Evolutionary conservation across 305 asterid species (phyloP).

Genomic region (Rubia tinctorum): DNA sequence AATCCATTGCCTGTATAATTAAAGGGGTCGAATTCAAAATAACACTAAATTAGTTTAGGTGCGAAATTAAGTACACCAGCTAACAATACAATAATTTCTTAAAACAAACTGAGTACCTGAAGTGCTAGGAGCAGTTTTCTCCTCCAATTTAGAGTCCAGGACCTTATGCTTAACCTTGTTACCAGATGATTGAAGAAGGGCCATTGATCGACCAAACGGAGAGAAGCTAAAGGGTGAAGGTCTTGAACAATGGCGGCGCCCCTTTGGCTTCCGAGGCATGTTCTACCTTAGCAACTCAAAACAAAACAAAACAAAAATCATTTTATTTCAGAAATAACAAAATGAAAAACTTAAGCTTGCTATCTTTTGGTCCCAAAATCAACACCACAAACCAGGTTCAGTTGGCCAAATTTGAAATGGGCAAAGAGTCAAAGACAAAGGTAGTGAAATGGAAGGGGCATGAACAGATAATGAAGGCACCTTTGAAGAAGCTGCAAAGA

Average conservation of each 20-base stretch:
- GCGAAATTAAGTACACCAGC: conserved; percentile 11
- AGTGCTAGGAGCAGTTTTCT: conserved; percentile 28
- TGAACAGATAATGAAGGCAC: too few species aligned
- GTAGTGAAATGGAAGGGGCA: not conserved
- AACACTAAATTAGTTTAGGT: not conserved
- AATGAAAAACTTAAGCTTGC: not conserved
- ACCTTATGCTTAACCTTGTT: conserved; percentile 33
- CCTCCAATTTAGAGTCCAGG: conserved; percentile 26
- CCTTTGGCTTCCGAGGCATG: conserved; percentile 55
- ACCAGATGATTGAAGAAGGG: conserved; percentile 34
- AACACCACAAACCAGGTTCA: not conserved
- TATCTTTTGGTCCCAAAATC: not conserved
- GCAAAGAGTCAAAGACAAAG: not conserved
- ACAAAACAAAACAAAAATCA: not conserved
- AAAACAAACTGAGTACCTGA: conserved; percentile 32
- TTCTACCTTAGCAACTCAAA: conserved; percentile 17
- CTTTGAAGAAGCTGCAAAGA: too few species aligned
- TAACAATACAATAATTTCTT: not conserved
- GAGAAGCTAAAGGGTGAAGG: conserved; percentile 54
- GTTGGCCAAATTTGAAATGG: not conserved
- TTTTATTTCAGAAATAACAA: not conserved
- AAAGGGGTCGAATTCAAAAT: conserved; percentile 9
- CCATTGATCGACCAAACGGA: conserved; percentile 60
- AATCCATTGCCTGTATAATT: conserved; percentile 35
- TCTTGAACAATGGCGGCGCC: conserved; percentile 25